phyloP scores from a whole-genome alignment of 2,329 filamentous ascomycete genomes.

The Epichloe typhina region DNA sequence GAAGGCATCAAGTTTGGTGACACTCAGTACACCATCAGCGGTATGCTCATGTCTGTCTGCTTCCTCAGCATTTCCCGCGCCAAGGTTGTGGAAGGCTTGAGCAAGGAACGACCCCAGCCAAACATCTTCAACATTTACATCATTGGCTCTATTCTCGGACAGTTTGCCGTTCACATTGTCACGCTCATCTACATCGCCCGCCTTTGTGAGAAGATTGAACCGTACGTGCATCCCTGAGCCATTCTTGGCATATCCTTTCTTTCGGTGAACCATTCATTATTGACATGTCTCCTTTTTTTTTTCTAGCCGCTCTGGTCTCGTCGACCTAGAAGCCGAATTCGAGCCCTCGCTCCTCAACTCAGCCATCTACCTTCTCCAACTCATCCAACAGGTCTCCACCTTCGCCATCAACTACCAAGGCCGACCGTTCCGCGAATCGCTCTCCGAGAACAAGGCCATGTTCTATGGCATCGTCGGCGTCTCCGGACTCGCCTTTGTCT shows the following conservation, averaged over 20 bases:
- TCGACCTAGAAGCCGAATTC: slow-evolving; percentile 94
- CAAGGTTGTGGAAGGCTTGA: slow-evolving; percentile 86
- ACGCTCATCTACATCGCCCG: slow-evolving; percentile 90
- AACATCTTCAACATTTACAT: slow-evolving; percentile 99
- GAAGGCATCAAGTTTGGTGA: slow-evolving; percentile 99
- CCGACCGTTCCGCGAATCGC: slow-evolving; percentile 89
- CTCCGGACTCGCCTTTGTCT: slow-evolving; percentile 80
- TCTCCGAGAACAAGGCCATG: slow-evolving; percentile 94
- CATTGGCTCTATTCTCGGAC: slow-evolving; percentile 90
- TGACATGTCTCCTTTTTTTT: background rate
- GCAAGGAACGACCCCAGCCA: slow-evolving; percentile 92
- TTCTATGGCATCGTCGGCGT: slow-evolving; percentile 92
- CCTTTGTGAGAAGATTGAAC: slow-evolving; percentile 73
- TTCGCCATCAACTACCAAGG: slow-evolving; percentile 99
- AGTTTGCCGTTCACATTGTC: slow-evolving; percentile 90
- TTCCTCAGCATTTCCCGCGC: slow-evolving; percentile 98
- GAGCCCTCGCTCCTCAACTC: slow-evolving; percentile 87
- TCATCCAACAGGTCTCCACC: slow-evolving; percentile 97
- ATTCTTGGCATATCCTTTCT: too few species aligned
- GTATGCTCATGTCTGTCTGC: slow-evolving; percentile 99
- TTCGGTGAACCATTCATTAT: slow-evolving; percentile 8
- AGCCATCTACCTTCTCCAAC: slow-evolving; percentile 89
- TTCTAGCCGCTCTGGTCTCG: slow-evolving; percentile 36
- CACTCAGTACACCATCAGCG: slow-evolving; percentile 94
- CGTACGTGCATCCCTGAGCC: slow-evolving; percentile 41